Percentiles rank a stretch among this genome's conserved stretches.
Evolutionary conservation across 2,329 filamentous ascomycete genomes (phyloP).

Genomic region (Byssothecium circinans): DNA sequence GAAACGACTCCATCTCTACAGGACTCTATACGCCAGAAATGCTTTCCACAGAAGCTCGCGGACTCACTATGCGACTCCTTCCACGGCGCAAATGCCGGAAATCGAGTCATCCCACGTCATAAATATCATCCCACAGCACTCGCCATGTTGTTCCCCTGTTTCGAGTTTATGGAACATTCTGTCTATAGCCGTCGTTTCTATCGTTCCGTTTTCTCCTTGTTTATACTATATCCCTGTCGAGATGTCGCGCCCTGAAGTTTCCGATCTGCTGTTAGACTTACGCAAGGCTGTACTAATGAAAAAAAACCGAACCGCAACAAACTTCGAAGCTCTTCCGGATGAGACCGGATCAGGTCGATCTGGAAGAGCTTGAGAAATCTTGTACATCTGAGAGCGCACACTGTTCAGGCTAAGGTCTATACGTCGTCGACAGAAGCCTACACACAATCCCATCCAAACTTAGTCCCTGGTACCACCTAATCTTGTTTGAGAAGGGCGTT

Average conservation of each 20-base stretch:
- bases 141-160: neutral
- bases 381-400: no score
- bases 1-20: neutral
- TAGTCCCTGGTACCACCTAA: no score
- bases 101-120: neutral
- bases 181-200: neutral
- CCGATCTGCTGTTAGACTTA: neutral
- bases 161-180: neutral
- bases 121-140: neutral
- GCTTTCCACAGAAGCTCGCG: neutral
- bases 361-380: no score
- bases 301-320: neutral
- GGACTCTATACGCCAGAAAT: neutral
- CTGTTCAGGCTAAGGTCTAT: no score
- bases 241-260: neutral
- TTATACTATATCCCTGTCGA: neutral
- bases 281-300: no score
- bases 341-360: neutral
- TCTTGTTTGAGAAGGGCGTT: no score
- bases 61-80: neutral
- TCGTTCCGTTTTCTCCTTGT: neutral
- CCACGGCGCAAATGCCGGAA: neutral
- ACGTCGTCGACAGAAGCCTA: no score
- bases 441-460: no score
- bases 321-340: neutral